Evolutionary conservation across 768 basidiomycete species (phyloP).

Genomic region (Coprinellus aureogranulatus): DNA sequence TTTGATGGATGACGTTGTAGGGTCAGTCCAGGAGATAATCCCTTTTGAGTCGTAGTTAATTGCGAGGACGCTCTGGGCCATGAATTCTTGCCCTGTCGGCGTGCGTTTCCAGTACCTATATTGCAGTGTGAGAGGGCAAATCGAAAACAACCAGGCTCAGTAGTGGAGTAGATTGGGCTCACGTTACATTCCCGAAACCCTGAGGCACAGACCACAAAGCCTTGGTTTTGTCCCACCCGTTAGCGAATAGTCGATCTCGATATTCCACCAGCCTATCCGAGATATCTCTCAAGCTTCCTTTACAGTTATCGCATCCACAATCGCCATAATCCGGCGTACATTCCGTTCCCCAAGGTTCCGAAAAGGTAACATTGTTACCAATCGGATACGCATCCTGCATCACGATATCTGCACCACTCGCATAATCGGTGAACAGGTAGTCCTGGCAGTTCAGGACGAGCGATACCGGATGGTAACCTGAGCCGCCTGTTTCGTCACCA

Average conservation of each 20-base stretch:
- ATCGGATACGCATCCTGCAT: constrained; percentile 66
- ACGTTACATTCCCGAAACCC: constrained; percentile 65
- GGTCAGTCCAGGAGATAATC: constrained; percentile 55
- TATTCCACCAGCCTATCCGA: constrained; percentile 63
- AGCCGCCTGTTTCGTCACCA: constrained; percentile 44
- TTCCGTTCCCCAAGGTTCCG: constrained; percentile 55
- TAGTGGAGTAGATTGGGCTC: constrained; percentile 18
- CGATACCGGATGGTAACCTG: constrained; percentile 65
- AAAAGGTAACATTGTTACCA: constrained; percentile 63
- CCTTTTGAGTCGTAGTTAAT: constrained; percentile 65
- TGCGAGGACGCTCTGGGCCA: constrained; percentile 63
- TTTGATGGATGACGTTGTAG: constrained; percentile 53
- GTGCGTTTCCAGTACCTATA: constrained; percentile 27
- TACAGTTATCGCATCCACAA: constrained; percentile 71
- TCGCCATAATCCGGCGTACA: constrained; percentile 68
- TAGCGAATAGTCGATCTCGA: no score
- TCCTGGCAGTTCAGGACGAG: constrained; percentile 66
- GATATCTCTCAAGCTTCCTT: constrained; percentile 70
- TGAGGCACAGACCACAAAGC: constrained; percentile 81
- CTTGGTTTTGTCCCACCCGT: constrained; percentile 37
- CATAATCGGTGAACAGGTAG: constrained; percentile 54
- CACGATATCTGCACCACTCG: constrained; percentile 65
- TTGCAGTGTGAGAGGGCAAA: no score
- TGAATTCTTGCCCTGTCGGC: constrained; percentile 70
- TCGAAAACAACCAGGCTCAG: no score